phyloP scores from a whole-genome alignment of 2,329 filamentous ascomycete species.

The Aureobasidium zeae region DNA sequence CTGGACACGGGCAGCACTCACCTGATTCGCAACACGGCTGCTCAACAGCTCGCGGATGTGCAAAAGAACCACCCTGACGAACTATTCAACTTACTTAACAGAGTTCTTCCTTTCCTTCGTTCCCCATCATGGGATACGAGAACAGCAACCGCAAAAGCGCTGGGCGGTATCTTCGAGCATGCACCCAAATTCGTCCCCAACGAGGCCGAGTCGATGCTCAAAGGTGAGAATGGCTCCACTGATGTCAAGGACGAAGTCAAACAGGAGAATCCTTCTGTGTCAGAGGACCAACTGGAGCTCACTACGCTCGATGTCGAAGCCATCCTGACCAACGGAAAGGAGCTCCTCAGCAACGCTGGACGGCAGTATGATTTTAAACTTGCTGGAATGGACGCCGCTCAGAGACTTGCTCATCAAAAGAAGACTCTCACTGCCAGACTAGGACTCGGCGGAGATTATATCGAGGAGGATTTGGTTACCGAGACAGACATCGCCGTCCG shows the following conservation, averaged over 20 bases:
- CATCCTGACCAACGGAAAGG: conserved; percentile 74
- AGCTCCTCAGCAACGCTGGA: conserved; percentile 71
- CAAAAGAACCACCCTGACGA: conserved; percentile 98
- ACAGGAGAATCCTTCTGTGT: conserved; percentile 43
- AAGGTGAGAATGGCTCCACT: conserved; percentile 35
- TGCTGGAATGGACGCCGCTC: conserved; percentile 69
- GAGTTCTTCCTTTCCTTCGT: conserved; percentile 89
- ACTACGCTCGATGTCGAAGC: conserved; percentile 66
- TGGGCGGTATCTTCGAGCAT: conserved; percentile 88
- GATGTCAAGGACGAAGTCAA: conserved; percentile 40
- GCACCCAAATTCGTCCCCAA: conserved; percentile 85
- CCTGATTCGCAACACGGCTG: conserved; percentile 91
- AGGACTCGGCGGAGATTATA: conserved; percentile 73
- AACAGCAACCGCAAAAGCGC: conserved; percentile 83
- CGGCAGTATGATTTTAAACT: conserved; percentile 77
- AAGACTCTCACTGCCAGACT: conserved; percentile 75
- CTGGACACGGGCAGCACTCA: conserved; percentile 95
- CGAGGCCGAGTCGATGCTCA: conserved; percentile 50
- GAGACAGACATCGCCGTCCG: conserved; percentile 49
- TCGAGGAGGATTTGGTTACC: conserved; percentile 73
- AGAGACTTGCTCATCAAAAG: conserved; percentile 77
- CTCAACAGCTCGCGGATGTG: conserved; percentile 92
- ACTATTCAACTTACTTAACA: conserved; percentile 84
- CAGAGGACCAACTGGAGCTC: conserved; percentile 60
- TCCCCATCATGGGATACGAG: conserved; percentile 97